A percentile compares a stretch with the other conserved stretches of the same genome.
These are phyloP conservation scores for Lasiosphaeria miniovina DNA, from an alignment of 495 filamentous ascomycete genomes.

Conservation along the genomic window DNA sequence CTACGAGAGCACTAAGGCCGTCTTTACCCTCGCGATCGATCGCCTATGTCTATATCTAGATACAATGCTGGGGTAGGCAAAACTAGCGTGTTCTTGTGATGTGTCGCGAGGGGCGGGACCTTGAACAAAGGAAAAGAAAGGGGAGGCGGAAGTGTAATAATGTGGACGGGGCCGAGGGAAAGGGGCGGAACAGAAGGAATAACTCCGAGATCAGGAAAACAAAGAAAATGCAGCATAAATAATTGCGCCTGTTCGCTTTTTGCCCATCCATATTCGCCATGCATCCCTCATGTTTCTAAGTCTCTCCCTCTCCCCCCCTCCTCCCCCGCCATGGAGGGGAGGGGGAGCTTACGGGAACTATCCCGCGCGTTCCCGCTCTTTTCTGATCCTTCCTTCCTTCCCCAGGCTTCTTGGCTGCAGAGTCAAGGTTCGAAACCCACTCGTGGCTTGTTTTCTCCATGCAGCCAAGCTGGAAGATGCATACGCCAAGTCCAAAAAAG, in stretches of 20 bases:
- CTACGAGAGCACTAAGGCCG: neutral
- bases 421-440: neutral
- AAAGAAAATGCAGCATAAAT: too few relatives aligned
- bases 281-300: too few relatives aligned
- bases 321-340: neutral
- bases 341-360: neutral
- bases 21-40: neutral
- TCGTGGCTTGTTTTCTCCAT: neutral
- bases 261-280: too few relatives aligned
- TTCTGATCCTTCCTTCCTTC: neutral
- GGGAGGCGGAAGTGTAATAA: too few relatives aligned
- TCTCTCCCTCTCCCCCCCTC: neutral
- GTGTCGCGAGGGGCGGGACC: too few relatives aligned
- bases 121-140: too few relatives aligned
- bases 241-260: too few relatives aligned
- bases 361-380: neutral
- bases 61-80: too few relatives aligned
- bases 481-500: neutral
- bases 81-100: too few relatives aligned
- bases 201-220: too few relatives aligned
- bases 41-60: neutral
- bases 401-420: neutral
- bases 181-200: too few relatives aligned
- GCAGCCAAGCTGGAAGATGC: slow-evolving; percentile 8
- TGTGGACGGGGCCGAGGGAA: too few relatives aligned